Base-by-base conservation (phyloP, 2,329 filamentous ascomycete genomes). In the Alternaria longipes region DNA sequence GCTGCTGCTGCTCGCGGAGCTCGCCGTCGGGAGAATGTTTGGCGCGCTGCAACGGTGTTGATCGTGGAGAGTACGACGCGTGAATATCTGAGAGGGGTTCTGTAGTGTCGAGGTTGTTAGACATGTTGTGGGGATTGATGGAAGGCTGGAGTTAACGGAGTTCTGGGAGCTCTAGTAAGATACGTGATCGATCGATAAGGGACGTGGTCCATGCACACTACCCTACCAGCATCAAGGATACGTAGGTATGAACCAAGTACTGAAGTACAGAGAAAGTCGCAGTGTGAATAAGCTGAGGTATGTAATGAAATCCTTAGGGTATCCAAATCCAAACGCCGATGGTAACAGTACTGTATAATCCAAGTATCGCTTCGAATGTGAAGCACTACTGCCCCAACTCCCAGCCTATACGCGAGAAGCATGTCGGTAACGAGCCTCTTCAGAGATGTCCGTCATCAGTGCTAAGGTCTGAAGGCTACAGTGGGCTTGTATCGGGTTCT, bases 71-170 rank as follows among this genome's bases (percentile, higher is more conserved):
- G 8, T 60, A 61, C 9, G 69, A 59, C 52, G 64, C 47, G 20
- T 62, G 67, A 32, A 62, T 56, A 60, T 65, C 54, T 47, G 64
- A 62, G 22, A 68, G 64, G 42, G 62, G 67, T 61, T 47, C 66
- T 44, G 66, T 61, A 42, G 63, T 62, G 50, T 62, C 62, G 59
- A 69, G 67, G 50, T 64, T 65, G 40, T 66, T 64, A 59, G 75
- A 74, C 75, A 78, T 78, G 64, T 61, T 72, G 59, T 50, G 59
- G 42, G 53, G 45, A 57, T 65, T 59, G 61, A 56, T 61, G 59
- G 63, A 56, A 63, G 59, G 38, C 57, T 62, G 63, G 62, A 60
- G 69, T 64, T 69, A 61, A 59, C 56, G 64, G 63, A 71, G 72
- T 69, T 74, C 54, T 51, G 56, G 55, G 46, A 72, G 69, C 65